phyloP scores from a whole-genome alignment of 306 rosid genomes.

The Trifolium dubium region DNA sequence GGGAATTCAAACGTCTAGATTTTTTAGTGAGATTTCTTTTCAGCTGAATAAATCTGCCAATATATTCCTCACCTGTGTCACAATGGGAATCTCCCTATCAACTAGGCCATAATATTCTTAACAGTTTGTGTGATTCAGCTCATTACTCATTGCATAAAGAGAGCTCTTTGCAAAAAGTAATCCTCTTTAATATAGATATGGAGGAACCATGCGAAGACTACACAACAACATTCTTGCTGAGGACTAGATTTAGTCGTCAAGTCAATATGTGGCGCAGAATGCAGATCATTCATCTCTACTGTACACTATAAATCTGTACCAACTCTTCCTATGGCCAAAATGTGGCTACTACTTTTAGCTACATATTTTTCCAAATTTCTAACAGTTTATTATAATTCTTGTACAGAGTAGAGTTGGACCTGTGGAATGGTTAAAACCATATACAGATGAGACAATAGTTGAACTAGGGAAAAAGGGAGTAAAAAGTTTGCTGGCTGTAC shows the following conservation, averaged over 20 bases:
- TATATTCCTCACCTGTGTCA: conserved; percentile 16
- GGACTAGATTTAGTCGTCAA: conserved; percentile 20
- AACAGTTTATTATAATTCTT: conserved; percentile 36
- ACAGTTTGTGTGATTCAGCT: conserved; percentile 10
- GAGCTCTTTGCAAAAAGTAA: conserved; percentile 24
- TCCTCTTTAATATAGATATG: conserved; percentile 6
- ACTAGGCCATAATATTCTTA: conserved; percentile 18
- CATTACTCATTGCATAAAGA: conserved; percentile 11
- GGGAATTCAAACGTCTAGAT: neutral
- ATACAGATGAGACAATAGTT: conserved; percentile 91
- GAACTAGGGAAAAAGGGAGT: conserved; percentile 93
- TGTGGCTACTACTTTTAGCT: conserved; percentile 9
- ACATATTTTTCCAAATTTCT: conserved; percentile 27
- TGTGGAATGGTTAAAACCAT: conserved; percentile 99
- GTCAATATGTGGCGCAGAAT: conserved; percentile 4
- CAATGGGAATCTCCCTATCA: conserved; percentile 28
- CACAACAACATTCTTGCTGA: conserved; percentile 7
- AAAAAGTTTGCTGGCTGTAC: conserved; percentile 90
- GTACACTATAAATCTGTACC: conserved; percentile 24
- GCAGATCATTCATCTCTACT: conserved; percentile 20
- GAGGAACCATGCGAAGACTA: conserved; percentile 4
- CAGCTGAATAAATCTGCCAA: conserved; percentile 5
- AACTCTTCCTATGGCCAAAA: conserved; percentile 36
- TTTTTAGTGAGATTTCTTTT: conserved; percentile 27
- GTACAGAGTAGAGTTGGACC: conserved; percentile 99